phyloP scores from a whole-genome alignment of 768 basidiomycete species.

The Amyloporia xantha region DNA sequence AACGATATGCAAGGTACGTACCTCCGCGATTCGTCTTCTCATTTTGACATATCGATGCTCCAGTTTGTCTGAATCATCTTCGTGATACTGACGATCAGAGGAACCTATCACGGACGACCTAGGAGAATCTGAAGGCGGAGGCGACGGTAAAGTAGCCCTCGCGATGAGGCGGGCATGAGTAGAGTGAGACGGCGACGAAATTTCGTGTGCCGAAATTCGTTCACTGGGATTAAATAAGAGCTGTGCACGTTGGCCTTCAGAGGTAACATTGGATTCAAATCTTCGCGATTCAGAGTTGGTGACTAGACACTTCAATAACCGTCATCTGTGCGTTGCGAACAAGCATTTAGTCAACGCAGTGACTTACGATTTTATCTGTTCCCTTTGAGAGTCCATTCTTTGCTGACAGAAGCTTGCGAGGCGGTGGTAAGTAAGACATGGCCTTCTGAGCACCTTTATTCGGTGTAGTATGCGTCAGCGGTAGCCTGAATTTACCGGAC shows the following conservation, averaged over 20 bases:
- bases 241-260: not conserved
- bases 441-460: not conserved
- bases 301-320: not conserved
- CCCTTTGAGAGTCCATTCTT: not conserved
- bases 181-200: not conserved
- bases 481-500: not conserved
- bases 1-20: not conserved
- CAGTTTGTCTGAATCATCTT: not conserved
- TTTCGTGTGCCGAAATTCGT: not conserved
- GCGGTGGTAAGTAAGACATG: not conserved
- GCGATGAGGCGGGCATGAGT: not conserved
- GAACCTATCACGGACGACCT: not conserved
- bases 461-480: not conserved
- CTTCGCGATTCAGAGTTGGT: not conserved
- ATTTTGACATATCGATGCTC: not conserved
- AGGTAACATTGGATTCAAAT: not conserved
- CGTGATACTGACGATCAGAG: not conserved
- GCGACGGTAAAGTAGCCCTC: not conserved
- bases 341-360: not conserved
- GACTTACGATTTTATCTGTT: not conserved
- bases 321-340: not conserved
- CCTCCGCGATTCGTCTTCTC: constrained; percentile 9
- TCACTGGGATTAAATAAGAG: not conserved
- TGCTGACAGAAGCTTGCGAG: not conserved
- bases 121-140: constrained; percentile 2